Evolutionary conservation across 1,284 basidiomycete species (phyloP).

Genomic region (Ceratobasidium theobromae): DNA sequence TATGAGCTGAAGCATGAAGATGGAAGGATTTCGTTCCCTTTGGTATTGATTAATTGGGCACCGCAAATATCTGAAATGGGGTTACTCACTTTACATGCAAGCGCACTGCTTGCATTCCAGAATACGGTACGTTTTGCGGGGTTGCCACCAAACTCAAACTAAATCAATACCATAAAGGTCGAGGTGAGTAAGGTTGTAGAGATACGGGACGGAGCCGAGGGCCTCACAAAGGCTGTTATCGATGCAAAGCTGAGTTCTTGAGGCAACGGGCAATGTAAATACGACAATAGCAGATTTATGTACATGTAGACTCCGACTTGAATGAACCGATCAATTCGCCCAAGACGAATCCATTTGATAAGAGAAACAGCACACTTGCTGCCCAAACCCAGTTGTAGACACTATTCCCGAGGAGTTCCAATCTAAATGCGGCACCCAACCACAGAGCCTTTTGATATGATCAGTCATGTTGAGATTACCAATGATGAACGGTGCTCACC

Average conservation of each 20-base stretch:
- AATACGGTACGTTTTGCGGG: constrained; percentile 54
- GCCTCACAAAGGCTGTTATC: constrained; percentile 69
- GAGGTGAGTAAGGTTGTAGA: constrained; percentile 61
- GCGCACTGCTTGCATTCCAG: constrained; percentile 78
- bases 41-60: constrained; percentile 85
- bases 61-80: constrained; percentile 73
- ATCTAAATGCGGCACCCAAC: constrained; percentile 80
- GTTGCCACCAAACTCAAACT: neutral
- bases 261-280: neutral
- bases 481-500: constrained; percentile 38
- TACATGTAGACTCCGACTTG: neutral
- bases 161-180: constrained; percentile 36
- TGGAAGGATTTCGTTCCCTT: constrained; percentile 81
- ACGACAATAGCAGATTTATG: neutral
- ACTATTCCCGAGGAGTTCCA: constrained; percentile 81
- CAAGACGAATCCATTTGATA: constrained; percentile 75
- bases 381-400: constrained; percentile 78
- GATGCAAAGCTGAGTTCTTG: constrained; percentile 58
- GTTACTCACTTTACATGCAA: constrained; percentile 80
- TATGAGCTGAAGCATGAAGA: constrained; percentile 82
- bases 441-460: constrained; percentile 61
- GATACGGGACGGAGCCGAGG: constrained; percentile 76
- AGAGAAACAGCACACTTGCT: constrained; percentile 71
- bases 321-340: constrained; percentile 56
- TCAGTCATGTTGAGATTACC: neutral